Evolutionary conservation across 2,329 filamentous ascomycete genomes (phyloP), one percentile per base, ranked within the genome.

Genomic region (Reticulascus tulasneorum): DNA sequence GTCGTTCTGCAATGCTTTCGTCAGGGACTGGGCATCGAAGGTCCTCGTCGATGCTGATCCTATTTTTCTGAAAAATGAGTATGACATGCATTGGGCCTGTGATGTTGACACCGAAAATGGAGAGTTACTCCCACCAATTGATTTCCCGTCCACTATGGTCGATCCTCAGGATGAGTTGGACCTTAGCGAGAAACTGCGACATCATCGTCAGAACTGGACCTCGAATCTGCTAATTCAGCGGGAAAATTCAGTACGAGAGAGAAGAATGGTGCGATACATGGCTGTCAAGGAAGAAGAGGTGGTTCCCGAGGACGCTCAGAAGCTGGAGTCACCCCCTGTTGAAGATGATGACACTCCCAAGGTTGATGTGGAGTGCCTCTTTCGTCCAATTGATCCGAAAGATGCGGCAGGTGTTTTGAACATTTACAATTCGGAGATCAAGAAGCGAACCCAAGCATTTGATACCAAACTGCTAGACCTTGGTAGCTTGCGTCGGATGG

Each of bases 391-490:
- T 1, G 42, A 29, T 2, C 33, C 45, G 1, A 19, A 34, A 0
- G 71, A 77, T 34, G 59, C 72, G 29, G 34, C 38, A 0, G 52
- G 45, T 1, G 63, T 75, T n/a, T 51, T 55, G 0, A 38, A 45
- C 0, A 67, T 75, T 5, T 66, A 75, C 47, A 73, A 74, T 26
- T 29, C 49, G 4, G 71, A 75, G 33, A 52, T 60, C 8, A 10
- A 26, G 3, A 36, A 51, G 1, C 47, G 56, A 1, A 47, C 62
- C 18, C 58, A 54, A 7, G 47, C 56, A 0, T 38, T 49, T 1
- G 63, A 69, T 23, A 53, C 48, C 1, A 23, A 50, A 7, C 47
- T 50, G n/a, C n/a, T n/a, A n/a, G n/a, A n/a, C n/a, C n/a, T n/a
- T n/a, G n/a, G n/a, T n/a, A n/a, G n/a, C n/a, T n/a, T n/a, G n/a